Evolutionary conservation across 169 alveolate genomes (phyloP), one percentile per base, ranked within the genome.

Genomic region (Eimeria acervulina): DNA sequence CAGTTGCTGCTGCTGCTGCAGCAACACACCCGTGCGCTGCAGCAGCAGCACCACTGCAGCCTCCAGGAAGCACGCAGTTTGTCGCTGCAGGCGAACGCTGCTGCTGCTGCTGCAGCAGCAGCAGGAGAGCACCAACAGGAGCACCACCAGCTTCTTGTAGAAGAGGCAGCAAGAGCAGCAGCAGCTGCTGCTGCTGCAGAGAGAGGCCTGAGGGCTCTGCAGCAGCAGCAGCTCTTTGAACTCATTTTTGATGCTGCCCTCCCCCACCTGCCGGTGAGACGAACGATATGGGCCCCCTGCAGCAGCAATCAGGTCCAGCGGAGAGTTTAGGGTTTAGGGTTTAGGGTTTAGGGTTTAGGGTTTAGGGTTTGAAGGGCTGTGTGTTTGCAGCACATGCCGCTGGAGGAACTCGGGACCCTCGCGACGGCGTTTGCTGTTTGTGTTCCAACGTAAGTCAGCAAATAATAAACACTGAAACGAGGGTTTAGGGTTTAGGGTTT

Each of bases 181-280:
- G 87, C 87, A 15, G 51, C 87, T 33, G 87, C 87, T 33, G 59
- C 87, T 33, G 87, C 17, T 38, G 87, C 87, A 76, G 87, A 55
- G 6, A 38, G 59, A 40, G 28, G 87, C 87, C 15, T 76, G 1
- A 76, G 31, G n/a, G 44, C 87, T 6, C 44, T 76, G 51, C 51
- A 76, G 33, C 87, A 76, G 87, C 87, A 76, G 87, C 55, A 40
- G 87, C 87, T 76, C 0, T 33, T 38, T 36, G 87, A 76, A 36
- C 87, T 76, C 31, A 1, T 76, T 15, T 76, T 76, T 40, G 87
- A 76, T 40, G 87, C n/a, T 1, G 21, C 61, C 17, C 87, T 76
- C 51, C 87, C 87, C 33, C 87, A 76, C 26, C 17, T 76, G 59
- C 87, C 87, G 0, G 87, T 76, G 15, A 33, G 87, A 10, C 44